Conservation (phyloP, 2,329 filamentous ascomycete species). For the Cercospora berteroae region DNA sequence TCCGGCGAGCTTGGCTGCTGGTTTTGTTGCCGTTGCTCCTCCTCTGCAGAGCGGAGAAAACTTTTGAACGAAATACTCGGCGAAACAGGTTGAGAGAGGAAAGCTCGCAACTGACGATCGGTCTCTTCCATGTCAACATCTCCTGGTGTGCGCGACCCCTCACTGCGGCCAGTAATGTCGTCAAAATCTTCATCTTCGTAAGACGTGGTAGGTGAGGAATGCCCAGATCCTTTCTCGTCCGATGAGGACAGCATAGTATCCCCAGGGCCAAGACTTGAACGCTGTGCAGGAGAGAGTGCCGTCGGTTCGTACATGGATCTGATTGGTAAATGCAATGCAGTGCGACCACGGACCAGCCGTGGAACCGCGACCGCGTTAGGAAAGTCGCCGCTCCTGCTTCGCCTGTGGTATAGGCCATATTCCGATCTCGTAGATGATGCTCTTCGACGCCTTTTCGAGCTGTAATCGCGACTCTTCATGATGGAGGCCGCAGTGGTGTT, state of each 20-base stretch:
- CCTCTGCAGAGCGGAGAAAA: slow-evolving; percentile 11
- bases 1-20: slow-evolving; percentile 20
- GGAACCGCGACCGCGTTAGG: slow-evolving; percentile 8
- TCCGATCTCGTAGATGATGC: slow-evolving; percentile 24
- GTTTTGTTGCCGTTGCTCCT: neutral
- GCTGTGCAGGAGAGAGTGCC: neutral
- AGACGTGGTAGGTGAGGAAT: slow-evolving; percentile 25
- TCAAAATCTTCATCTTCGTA: slow-evolving; percentile 26
- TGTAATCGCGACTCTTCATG: slow-evolving; percentile 5
- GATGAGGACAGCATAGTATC: slow-evolving; percentile 23
- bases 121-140: slow-evolving; percentile 10
- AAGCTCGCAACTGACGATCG: slow-evolving; percentile 17
- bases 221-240: slow-evolving; percentile 24
- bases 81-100: slow-evolving; percentile 25
- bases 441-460: slow-evolving; percentile 11
- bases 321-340: slow-evolving; percentile 13
- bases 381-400: slow-evolving; percentile 13
- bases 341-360: slow-evolving; percentile 17
- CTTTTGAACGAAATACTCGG: slow-evolving; percentile 27
- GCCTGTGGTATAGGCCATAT: slow-evolving; percentile 13
- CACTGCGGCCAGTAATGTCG: slow-evolving; percentile 16
- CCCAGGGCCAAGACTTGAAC: slow-evolving; percentile 6
- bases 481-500: slow-evolving; percentile 54
- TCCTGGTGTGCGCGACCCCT: slow-evolving; percentile 1
- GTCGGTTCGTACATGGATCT: slow-evolving; percentile 24